Evolutionary conservation across 495 filamentous ascomycete species (phyloP), one percentile per base, ranked within the genome.

Genomic region (Xylaria scruposa): DNA sequence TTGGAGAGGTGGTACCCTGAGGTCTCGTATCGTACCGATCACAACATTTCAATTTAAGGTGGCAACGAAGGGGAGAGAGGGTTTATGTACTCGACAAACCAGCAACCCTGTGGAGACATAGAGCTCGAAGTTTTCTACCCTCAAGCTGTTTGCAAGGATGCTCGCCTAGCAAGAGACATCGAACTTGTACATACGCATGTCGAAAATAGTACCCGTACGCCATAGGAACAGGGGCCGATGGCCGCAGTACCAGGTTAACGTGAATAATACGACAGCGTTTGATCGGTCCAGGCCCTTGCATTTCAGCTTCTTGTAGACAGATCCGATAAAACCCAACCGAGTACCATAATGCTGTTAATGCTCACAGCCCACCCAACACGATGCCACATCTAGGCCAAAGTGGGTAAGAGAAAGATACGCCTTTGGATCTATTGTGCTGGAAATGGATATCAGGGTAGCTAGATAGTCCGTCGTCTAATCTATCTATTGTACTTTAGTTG

Each of bases 291-390:
- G 70, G 53, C 70, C 60, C 67, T 33, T 40, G 59, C 61, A 59
- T 51, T 67, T 71, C 70, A 71, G 70, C 70, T 67, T 44, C 36
- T 13, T 21, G 70, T 60, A 8, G 54, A 51, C 36, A 54, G 2
- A 17, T 36, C 40, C 38, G 36, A n/a, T 44, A 24, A 29, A 59
- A 21, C 19, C 31, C 21, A 56, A n/a, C 17, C 65, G 33, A 54
- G 44, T 33, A n/a, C 64, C 47, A 9, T 17, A 46, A 61, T 46
- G 31, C 59, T 38, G 66, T 51, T 59, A 58, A 59, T 40, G 63
- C 46, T 47, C 42, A 40, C 68, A 62, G 68, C 33, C 67, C 67
- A 58, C 33, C 67, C 67, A 58, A 38, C n/a, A 29, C 24, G 66
- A 68, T 68, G 38, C 66, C 40, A 67, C 64, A 29, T 62, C 24